Evolutionary conservation across 306 rosid genomes (phyloP).

Genomic region (Comarum palustre): DNA sequence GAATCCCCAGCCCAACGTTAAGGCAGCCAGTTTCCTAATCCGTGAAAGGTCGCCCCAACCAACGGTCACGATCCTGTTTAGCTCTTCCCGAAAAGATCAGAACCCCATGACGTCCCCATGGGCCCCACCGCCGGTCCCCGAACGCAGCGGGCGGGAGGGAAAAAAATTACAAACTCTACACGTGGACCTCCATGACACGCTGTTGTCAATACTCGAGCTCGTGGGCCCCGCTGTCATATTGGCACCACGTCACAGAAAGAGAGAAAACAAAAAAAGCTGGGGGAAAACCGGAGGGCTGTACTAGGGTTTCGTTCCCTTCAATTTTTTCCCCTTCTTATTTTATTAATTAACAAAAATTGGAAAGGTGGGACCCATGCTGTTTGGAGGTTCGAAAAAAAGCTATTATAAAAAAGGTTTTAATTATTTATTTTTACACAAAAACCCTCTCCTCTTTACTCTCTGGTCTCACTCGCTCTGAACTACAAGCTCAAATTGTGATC

Average conservation of each 20-base stretch:
- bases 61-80: conserved; percentile 19
- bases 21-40: not conserved
- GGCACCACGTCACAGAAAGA: conserved; percentile 27
- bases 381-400: not conserved
- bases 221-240: conserved; percentile 19
- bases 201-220: not conserved
- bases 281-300: not conserved
- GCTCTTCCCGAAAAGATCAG: conserved; percentile 25
- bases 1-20: too few relatives aligned
- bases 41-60: not conserved
- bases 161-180: conserved; percentile 20
- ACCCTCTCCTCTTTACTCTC: conserved; percentile 4
- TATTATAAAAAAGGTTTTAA: not conserved
- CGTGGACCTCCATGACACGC: conserved; percentile 30
- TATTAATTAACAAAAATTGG: not conserved
- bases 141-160: conserved; percentile 13
- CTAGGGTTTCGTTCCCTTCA: conserved; percentile 5
- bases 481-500: conserved; percentile 2
- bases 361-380: not conserved
- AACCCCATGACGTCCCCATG: not conserved
- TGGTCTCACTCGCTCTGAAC: not conserved
- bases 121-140: conserved; percentile 23
- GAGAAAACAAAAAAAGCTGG: not conserved
- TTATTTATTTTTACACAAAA: not conserved
- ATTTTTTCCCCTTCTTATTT: not conserved